A percentile compares a stretch with the other conserved stretches of the same genome.
Conservation (phyloP, 805 yeast species). For the Candida ponderosae region DNA sequence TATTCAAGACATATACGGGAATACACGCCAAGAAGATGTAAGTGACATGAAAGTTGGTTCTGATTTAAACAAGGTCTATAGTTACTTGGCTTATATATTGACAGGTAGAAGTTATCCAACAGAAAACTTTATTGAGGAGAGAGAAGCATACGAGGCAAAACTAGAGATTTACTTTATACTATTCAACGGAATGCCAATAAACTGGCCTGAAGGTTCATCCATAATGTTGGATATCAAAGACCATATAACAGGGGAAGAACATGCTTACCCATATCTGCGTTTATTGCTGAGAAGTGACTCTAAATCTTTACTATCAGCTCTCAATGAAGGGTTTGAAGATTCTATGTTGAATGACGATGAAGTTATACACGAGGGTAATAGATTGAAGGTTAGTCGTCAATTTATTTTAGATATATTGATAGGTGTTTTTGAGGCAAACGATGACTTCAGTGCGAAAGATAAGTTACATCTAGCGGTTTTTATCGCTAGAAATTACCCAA, state of each 20-base stretch:
- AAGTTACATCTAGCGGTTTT: constrained; percentile 50
- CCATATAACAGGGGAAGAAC: constrained; percentile 27
- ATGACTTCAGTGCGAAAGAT: constrained; percentile 20
- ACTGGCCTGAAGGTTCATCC: constrained; percentile 34
- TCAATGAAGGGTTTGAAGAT: constrained; percentile 84
- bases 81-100: constrained; percentile 60
- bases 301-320: constrained; percentile 51
- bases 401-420: constrained; percentile 66
- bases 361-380: constrained; percentile 17
- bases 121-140: constrained; percentile 35
- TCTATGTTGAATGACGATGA: constrained; percentile 59
- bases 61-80: constrained; percentile 31
- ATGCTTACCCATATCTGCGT: constrained; percentile 65
- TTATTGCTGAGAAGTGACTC: constrained; percentile 48
- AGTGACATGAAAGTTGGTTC: constrained; percentile 9
- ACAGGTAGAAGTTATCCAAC: constrained; percentile 82
- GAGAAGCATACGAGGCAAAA: constrained; percentile 35
- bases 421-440: constrained; percentile 40
- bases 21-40: constrained; percentile 9
- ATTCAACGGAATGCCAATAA: constrained; percentile 47
- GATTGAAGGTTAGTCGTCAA: constrained; percentile 53
- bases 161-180: constrained; percentile 43
- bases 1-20: constrained; percentile 23
- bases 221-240: constrained; percentile 23
- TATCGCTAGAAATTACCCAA: constrained; percentile 73